Base-by-base conservation (phyloP, 495 filamentous ascomycete genomes). In the Apodospora peruviana region DNA sequence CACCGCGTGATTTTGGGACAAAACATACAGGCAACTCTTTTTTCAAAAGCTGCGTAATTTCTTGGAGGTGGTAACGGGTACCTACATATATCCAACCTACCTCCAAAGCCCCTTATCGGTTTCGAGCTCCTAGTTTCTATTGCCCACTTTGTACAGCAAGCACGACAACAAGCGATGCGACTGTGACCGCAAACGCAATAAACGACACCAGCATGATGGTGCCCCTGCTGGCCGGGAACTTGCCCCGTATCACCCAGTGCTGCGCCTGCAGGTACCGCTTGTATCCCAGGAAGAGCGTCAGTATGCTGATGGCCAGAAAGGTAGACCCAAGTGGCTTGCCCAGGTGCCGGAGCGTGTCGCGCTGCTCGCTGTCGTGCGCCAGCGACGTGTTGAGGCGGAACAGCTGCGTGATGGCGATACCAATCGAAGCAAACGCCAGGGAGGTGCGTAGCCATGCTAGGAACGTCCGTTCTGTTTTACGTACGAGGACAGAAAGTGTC, bases 381-480 rank as follows among this genome's bases (percentile, higher is more conserved):
- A 86, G 68, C 25, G 83, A 74, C 20, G 79, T 86, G 74, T 95
- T 96, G 40, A 97, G 82, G 21, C 93, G 85, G 71, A 98, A 97
- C 42, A 98, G 80, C 66, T 98, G 93, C 1, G 94, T 96, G 42
- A 98, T 82, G 43, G 91, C 93, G 51, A 98, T 91, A 47, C 93
- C 93, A 58, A 98, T 98, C 42, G 85, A 90, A 32, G 93, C 94
- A 63, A 98, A 98, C 40, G 91, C 89, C 37, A 98, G 78, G 18
- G 90, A 96, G 16, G 93, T 98, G 39, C 93, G 82, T 40, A 98
- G 80, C 93, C 93, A 98, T 42, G 93, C 93, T 18, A 98, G 81
- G 67, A 97, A 98, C 2, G 93, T 98, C 23, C 93, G 84, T 68
- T 98, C 93, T 96, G 59, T 9, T 40, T 40, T n/a, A n/a, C n/a